These are phyloP conservation scores for Diplodia sapinea DNA, from an alignment of 2,329 filamentous ascomycete genomes.

Conservation along the genomic window DNA sequence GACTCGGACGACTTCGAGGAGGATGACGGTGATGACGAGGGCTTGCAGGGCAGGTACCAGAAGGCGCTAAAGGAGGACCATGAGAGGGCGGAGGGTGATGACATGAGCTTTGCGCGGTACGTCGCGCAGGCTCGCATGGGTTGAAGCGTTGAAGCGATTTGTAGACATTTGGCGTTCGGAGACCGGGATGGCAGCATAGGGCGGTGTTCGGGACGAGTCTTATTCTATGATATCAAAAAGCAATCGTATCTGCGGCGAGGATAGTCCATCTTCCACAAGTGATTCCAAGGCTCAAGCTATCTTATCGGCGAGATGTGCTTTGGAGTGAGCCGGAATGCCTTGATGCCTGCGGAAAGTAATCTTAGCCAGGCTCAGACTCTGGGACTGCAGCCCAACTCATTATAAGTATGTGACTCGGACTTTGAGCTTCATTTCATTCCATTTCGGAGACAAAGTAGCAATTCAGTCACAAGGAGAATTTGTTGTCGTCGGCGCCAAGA, in stretches of 20 bases:
- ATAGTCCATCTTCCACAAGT: not conserved
- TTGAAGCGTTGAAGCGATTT: slow-evolving; percentile 7
- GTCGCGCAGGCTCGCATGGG: slow-evolving; percentile 44
- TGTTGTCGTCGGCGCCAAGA: slow-evolving; percentile 12
- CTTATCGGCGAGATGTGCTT: too few relatives aligned
- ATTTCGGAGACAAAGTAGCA: not conserved
- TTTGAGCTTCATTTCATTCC: not conserved
- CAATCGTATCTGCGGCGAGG: not conserved
- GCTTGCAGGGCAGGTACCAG: slow-evolving; percentile 77
- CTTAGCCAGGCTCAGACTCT: too few relatives aligned
- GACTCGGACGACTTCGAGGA: slow-evolving; percentile 63
- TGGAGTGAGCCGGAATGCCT: not conserved
- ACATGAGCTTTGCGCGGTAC: slow-evolving; percentile 60
- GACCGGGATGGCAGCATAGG: slow-evolving; percentile 19
- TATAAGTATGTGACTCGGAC: too few relatives aligned
- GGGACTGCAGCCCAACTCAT: too few relatives aligned
- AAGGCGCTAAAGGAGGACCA: slow-evolving; percentile 68
- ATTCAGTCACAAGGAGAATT: not conserved
- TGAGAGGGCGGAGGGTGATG: slow-evolving; percentile 48
- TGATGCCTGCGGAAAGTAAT: not conserved
- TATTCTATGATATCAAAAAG: slow-evolving; percentile 8
- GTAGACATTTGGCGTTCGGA: slow-evolving; percentile 22
- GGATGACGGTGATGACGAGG: slow-evolving; percentile 62
- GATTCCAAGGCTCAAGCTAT: not conserved
- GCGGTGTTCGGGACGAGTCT: slow-evolving; percentile 5